These are phyloP conservation scores for Cunninghamia lanceolata DNA, from an alignment of 75 land plant genomes.

Conservation along the genomic window DNA sequence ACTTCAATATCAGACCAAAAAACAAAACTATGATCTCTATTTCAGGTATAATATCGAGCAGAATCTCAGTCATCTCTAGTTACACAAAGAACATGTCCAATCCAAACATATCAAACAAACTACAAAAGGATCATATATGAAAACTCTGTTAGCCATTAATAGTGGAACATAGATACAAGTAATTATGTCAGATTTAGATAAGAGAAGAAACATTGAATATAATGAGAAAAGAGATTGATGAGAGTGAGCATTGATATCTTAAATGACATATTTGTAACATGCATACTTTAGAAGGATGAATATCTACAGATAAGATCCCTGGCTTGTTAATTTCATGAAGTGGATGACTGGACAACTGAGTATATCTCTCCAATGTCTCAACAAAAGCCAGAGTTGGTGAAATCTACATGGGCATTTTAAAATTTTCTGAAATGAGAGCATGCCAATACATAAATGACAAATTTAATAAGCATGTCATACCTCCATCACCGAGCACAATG, in stretches of 20 bases:
- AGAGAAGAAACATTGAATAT: background rate
- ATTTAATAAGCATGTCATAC: background rate
- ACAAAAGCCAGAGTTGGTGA: conserved; percentile 66
- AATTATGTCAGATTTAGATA: background rate
- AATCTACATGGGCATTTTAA: conserved; percentile 44
- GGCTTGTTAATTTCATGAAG: conserved; percentile 94
- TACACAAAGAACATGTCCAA: background rate
- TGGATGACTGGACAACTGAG: conserved; percentile 92
- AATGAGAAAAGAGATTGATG: background rate
- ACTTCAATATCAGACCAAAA: background rate
- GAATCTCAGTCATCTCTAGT: background rate
- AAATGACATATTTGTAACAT: conserved; percentile 10
- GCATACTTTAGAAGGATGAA: conserved; percentile 76
- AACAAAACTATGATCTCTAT: background rate
- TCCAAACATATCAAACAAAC: conserved; percentile 2
- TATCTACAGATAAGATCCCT: conserved; percentile 86
- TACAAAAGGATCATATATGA: background rate
- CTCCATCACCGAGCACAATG: no score
- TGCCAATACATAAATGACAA: background rate
- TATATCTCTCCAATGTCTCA: conserved; percentile 82
- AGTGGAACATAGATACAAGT: background rate
- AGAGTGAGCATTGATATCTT: background rate
- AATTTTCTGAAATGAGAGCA: background rate
- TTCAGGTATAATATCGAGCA: background rate
- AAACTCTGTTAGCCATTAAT: background rate